A percentile compares a stretch with the other conserved stretches of the same genome.
phyloP scores from a whole-genome alignment of 2,329 filamentous ascomycete species.

The Aspergillus ruber region DNA sequence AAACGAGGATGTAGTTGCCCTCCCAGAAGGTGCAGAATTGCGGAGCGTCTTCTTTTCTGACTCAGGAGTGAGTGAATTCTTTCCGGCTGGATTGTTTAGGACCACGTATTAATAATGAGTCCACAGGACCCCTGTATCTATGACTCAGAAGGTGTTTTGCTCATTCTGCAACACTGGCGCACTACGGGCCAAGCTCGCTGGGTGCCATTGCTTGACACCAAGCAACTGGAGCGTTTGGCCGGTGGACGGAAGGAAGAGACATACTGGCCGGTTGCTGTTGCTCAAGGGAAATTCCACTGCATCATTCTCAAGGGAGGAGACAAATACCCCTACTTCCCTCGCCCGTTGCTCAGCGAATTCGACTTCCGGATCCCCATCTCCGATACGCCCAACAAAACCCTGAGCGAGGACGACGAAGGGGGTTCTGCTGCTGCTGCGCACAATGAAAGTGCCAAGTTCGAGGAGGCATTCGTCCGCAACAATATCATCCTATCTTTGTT shows the following conservation, averaged over 20 bases:
- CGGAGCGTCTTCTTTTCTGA: slow-evolving; percentile 89
- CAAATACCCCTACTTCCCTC: slow-evolving; percentile 85
- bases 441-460: slow-evolving; percentile 49
- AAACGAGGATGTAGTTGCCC: slow-evolving; percentile 82
- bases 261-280: slow-evolving; percentile 94
- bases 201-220: slow-evolving; percentile 90
- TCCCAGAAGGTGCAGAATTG: slow-evolving; percentile 66
- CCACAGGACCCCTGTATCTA: slow-evolving; percentile 86
- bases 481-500: slow-evolving; percentile 67
- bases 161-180: slow-evolving; percentile 88
- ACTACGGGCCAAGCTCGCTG: slow-evolving; percentile 76
- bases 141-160: slow-evolving; percentile 80
- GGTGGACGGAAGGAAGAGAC: slow-evolving; percentile 79
- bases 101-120: not conserved
- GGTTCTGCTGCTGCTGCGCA: slow-evolving; percentile 31
- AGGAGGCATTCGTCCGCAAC: slow-evolving; percentile 74
- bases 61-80: slow-evolving; percentile 58
- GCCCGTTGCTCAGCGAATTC: slow-evolving; percentile 85
- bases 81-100: not conserved
- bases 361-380: slow-evolving; percentile 80
- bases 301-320: slow-evolving; percentile 97
- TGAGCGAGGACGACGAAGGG: slow-evolving; percentile 31
- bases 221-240: slow-evolving; percentile 70
- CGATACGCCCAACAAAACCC: slow-evolving; percentile 41
- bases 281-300: slow-evolving; percentile 89